Conservation (phyloP, 768 basidiomycete species). For the Lentinula aciculospora region DNA sequence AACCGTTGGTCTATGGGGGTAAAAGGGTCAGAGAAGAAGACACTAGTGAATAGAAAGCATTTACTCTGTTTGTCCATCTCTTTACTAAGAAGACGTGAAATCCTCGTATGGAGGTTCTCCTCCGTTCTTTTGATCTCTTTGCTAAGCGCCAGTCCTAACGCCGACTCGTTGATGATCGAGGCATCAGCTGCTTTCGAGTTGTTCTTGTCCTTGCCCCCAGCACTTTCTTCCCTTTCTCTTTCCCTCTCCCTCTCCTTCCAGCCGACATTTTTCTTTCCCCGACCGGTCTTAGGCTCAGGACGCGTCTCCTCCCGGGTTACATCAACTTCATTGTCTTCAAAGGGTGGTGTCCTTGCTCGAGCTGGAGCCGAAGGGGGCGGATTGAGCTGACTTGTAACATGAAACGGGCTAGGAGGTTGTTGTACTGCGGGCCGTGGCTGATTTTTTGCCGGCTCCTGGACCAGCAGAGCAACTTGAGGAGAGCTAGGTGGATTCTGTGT, state of each 20-base stretch:
- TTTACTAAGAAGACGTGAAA: conserved; percentile 75
- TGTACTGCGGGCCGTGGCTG: conserved; percentile 15
- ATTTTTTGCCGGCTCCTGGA: conserved; percentile 15
- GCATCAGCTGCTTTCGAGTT: conserved; percentile 27
- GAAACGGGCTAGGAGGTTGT: conserved; percentile 2
- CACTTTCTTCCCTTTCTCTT: conserved; percentile 16
- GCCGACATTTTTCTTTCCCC: conserved; percentile 56
- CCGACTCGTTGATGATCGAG: conserved; percentile 41
- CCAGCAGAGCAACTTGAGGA: conserved; percentile 18
- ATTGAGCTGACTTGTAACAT: conserved; percentile 6
- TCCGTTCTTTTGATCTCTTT: conserved; percentile 83
- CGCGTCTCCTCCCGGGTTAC: conserved; percentile 55
- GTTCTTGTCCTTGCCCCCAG: conserved; percentile 7
- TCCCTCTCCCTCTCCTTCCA: conserved; percentile 39
- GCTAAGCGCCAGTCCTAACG: conserved; percentile 52
- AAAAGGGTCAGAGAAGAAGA: neutral
- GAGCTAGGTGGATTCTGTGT: conserved; percentile 10
- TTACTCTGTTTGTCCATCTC: conserved; percentile 89
- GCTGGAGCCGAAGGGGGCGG: conserved; percentile 30
- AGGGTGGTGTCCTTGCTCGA: conserved; percentile 62
- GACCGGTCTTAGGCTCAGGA: conserved; percentile 36
- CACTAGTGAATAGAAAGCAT: conserved; percentile 1
- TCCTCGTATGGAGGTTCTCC: conserved; percentile 68
- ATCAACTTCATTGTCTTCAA: conserved; percentile 71
- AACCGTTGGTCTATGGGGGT: conserved; percentile 64